phyloP scores from a whole-genome alignment of 495 filamentous ascomycete species.

The Aspergillus ellipticus region DNA sequence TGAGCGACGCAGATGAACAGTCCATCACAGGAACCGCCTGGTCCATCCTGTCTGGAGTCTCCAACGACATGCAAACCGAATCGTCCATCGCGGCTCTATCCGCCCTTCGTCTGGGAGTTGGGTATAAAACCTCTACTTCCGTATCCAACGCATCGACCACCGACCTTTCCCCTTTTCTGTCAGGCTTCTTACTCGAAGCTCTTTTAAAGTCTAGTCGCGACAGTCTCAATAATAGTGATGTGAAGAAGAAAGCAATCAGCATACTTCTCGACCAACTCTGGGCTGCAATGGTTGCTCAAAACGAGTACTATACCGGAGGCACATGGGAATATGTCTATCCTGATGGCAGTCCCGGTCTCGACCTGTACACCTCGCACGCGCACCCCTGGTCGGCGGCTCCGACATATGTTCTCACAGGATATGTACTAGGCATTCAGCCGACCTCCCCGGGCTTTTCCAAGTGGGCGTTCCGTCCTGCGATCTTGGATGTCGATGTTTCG shows the following conservation, averaged over 20 bases:
- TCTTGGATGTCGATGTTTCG: slow-evolving; percentile 6
- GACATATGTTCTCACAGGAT: slow-evolving; percentile 31
- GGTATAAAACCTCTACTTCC: slow-evolving; percentile 18
- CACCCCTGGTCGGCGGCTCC: slow-evolving; percentile 40
- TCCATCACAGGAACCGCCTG: slow-evolving; percentile 4
- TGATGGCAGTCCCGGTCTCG: slow-evolving; percentile 30
- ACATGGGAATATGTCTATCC: slow-evolving; percentile 36
- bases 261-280: slow-evolving; percentile 27
- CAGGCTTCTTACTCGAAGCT: slow-evolving; percentile 27
- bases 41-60: background rate
- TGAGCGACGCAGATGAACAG: background rate
- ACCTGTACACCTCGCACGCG: slow-evolving; percentile 29
- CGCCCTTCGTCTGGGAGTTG: slow-evolving; percentile 4
- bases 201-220: slow-evolving; percentile 1
- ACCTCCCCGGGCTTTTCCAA: slow-evolving; percentile 3
- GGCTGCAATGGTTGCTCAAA: slow-evolving; percentile 28
- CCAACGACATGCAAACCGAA: slow-evolving; percentile 1
- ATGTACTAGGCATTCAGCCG: slow-evolving; percentile 18
- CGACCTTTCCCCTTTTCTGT: slow-evolving; percentile 24
- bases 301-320: slow-evolving; percentile 31
- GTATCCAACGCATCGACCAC: slow-evolving; percentile 9
- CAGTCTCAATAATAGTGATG: background rate
- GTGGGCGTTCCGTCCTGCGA: slow-evolving; percentile 18
- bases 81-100: slow-evolving; percentile 3
- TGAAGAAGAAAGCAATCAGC: slow-evolving; percentile 1